Percentiles rank a stretch among this genome's conserved stretches.
Conservation (phyloP, 495 filamentous ascomycete genomes). For the Daldinia decipiens region DNA sequence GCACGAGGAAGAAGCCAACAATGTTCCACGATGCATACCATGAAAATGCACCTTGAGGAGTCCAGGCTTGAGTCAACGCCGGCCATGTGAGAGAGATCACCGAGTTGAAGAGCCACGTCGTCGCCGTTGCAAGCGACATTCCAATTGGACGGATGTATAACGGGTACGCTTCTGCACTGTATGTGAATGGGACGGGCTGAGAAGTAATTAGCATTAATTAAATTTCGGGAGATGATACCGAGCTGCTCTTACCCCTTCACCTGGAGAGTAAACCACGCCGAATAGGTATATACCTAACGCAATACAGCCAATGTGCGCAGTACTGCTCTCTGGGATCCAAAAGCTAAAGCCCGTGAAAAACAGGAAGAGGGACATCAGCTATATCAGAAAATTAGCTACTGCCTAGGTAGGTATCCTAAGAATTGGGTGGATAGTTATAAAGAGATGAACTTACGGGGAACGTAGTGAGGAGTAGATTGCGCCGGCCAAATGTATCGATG, state of each 20-base stretch:
- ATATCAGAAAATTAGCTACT: conserved; percentile 4
- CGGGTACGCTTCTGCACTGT: conserved; percentile 83
- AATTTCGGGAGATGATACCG: not conserved
- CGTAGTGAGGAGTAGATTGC: conserved; percentile 79
- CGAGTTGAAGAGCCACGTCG: conserved; percentile 76
- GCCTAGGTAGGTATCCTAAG: not conserved
- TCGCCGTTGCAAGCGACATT: conserved; percentile 75
- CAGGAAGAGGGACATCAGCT: conserved; percentile 73
- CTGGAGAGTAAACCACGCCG: conserved; percentile 78
- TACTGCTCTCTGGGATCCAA: conserved; percentile 67
- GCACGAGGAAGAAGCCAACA: conserved; percentile 72
- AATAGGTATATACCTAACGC: conserved; percentile 80
- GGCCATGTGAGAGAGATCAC: conserved; percentile 76
- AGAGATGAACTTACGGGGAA: conserved; percentile 64
- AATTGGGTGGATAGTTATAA: not conserved
- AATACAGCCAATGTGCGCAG: conserved; percentile 65
- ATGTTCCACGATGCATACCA: conserved; percentile 79
- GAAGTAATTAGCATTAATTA: not conserved
- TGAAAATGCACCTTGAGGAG: conserved; percentile 68
- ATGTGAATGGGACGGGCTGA: conserved; percentile 82
- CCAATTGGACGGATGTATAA: conserved; percentile 77
- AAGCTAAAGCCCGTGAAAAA: conserved; percentile 86
- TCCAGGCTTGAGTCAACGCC: conserved; percentile 62
- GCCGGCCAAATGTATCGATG: conserved; percentile 84
- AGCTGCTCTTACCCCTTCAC: conserved; percentile 63